Conservation (phyloP, 768 basidiomycete genomes). For the Mycena venus region DNA sequence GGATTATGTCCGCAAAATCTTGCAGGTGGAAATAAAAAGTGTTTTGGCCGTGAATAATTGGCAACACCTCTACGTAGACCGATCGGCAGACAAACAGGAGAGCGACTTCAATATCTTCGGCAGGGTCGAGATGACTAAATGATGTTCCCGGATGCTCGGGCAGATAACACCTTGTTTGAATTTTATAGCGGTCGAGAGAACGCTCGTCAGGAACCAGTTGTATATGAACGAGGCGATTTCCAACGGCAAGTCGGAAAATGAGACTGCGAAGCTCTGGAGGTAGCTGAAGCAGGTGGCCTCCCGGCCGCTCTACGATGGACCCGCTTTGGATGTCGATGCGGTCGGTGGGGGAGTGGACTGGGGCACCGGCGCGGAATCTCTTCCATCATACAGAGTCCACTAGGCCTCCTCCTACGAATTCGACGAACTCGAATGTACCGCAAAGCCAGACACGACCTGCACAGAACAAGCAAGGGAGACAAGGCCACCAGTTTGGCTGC, state of each 20-base stretch:
- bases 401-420: background rate
- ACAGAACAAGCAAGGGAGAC: background rate
- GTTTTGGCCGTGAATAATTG: constrained; percentile 5
- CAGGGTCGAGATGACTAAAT: background rate
- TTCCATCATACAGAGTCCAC: no score
- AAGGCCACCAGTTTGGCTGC: background rate
- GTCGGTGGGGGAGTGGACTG: background rate
- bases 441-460: constrained; percentile 2
- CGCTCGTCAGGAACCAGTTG: background rate
- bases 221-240: constrained; percentile 1
- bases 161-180: background rate
- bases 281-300: constrained; percentile 9
- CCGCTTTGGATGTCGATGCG: background rate
- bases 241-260: constrained; percentile 6
- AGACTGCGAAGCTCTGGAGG: background rate
- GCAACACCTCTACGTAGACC: constrained; percentile 3
- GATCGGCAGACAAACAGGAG: background rate
- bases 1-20: background rate
- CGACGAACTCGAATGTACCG: background rate
- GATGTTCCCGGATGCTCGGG: background rate
- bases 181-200: background rate
- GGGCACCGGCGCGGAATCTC: background rate
- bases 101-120: background rate
- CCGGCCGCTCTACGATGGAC: background rate
- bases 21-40: background rate